phyloP scores from a whole-genome alignment of 495 filamentous ascomycete genomes.

The Tuber umbilicatum region DNA sequence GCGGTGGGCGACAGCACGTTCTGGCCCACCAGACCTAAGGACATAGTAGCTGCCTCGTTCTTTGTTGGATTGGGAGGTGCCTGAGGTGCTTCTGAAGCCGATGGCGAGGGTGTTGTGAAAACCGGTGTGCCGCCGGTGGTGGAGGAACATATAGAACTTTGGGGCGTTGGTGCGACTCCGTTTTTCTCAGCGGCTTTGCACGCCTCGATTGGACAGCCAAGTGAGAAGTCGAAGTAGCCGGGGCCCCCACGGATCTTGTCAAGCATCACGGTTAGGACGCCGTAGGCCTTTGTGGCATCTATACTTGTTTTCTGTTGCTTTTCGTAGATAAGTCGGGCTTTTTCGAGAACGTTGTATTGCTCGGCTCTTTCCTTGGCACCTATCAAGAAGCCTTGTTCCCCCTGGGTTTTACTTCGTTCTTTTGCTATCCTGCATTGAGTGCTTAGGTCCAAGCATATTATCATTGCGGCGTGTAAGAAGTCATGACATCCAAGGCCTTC shows the following conservation, averaged over 20 bases:
- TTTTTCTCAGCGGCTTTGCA: conserved; percentile 4
- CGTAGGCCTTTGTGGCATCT: conserved; percentile 29
- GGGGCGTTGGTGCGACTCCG: conserved; percentile 5
- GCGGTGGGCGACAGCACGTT: conserved; percentile 24
- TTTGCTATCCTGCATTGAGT: conserved; percentile 22
- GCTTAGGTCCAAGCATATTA: conserved; percentile 69
- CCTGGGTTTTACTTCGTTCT: conserved; percentile 21
- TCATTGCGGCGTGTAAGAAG: conserved; percentile 82
- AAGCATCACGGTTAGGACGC: conserved; percentile 28
- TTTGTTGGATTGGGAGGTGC: conserved; percentile 20
- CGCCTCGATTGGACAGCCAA: background rate
- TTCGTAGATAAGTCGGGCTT: conserved; percentile 27
- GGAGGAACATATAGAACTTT: conserved; percentile 9
- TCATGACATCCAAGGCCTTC: conserved; percentile 69
- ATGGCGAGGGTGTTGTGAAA: conserved; percentile 27
- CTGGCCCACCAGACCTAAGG: conserved; percentile 32
- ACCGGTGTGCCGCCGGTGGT: conserved; percentile 19
- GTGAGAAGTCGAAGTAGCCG: conserved; percentile 11
- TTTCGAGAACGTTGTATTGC: conserved; percentile 33
- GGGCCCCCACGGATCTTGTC: conserved; percentile 27
- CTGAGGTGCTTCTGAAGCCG: conserved; percentile 13
- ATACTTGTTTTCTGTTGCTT: conserved; percentile 20
- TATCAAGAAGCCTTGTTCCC: conserved; percentile 5
- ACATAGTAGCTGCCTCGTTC: conserved; percentile 31
- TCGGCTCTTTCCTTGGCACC: conserved; percentile 13